Conservation (phyloP, 1,284 basidiomycete genomes). For the Meripilus lineatus region DNA sequence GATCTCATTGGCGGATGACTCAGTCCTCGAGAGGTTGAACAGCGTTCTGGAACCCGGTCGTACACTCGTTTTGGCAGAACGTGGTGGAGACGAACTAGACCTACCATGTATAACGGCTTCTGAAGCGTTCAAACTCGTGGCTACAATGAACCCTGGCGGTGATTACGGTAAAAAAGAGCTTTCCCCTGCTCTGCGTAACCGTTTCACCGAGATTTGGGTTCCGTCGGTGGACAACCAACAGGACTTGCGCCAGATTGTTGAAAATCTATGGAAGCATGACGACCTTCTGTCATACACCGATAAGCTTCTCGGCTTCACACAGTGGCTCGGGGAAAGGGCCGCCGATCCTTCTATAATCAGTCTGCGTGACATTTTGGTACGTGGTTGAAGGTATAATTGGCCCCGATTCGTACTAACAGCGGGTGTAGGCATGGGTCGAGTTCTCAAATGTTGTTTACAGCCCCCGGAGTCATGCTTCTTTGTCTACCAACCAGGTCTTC, state of each 20-base stretch:
- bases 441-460: slow-evolving; percentile 74
- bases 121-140: slow-evolving; percentile 81
- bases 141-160: slow-evolving; percentile 99
- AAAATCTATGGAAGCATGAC: slow-evolving; percentile 64
- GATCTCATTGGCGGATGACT: slow-evolving; percentile 97
- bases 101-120: slow-evolving; percentile 66
- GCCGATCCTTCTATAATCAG: slow-evolving; percentile 70
- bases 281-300: slow-evolving; percentile 57
- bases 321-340: slow-evolving; percentile 72
- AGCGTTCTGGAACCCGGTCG: slow-evolving; percentile 92
- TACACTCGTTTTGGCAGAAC: slow-evolving; percentile 91
- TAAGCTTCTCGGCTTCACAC: slow-evolving; percentile 73
- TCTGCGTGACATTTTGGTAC: slow-evolving; percentile 85
- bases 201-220: slow-evolving; percentile 99
- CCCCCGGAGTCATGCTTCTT: slow-evolving; percentile 27
- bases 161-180: slow-evolving; percentile 99
- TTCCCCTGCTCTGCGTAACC: slow-evolving; percentile 93
- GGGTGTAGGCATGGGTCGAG: slow-evolving; percentile 79
- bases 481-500: slow-evolving; percentile 56
- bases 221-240: slow-evolving; percentile 75
- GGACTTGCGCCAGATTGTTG: slow-evolving; percentile 82
- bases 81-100: slow-evolving; percentile 73
- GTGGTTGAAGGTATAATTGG: slow-evolving; percentile 23
- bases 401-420: neutral
- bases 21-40: slow-evolving; percentile 95